Evolutionary conservation across 106 monocot genomes (phyloP), one percentile per base, ranked within the genome.

Genomic region (Apostasia ramifera): DNA sequence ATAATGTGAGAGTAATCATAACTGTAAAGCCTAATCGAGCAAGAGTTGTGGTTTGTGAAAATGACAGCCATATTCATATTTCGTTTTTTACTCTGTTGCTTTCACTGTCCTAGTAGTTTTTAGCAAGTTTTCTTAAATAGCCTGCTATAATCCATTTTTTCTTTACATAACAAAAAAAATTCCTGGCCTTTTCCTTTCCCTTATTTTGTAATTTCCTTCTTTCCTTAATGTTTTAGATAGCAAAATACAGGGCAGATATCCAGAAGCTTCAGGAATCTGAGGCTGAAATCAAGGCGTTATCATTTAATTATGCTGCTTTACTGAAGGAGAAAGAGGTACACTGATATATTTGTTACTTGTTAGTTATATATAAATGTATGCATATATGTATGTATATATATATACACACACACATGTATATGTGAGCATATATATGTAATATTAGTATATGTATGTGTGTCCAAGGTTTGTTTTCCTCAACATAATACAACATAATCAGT

Each of bases 301-400:
- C 91, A 47, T 77, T 86, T 66, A 91, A 84, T 67, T 95, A 95
- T 79, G 91, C 86, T 59, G 79, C 95, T 66, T 81, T 91, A 40
- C 80, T 95, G 71, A 95, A 91, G 74, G 88, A 95, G 78, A 95
- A 95, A 80, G 95, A 95, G 88, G 95, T 95, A 72, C 15, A 42
- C 53, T 71, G 3, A 10, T 44, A 63, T 9, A 61, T 1, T 42
- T 40, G 26, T 26, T 26, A 26, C 26, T 26, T 26, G 26, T 26
- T 26, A 26, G 26, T 26, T 26, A 26, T 26, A 26, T 26, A 26
- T 26, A 26, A 26, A 26, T 26, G 26, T 26, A 26, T 26, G 26
- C 26, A 26, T 26, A 26, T 26, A 26, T 26, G 26, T 26, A 26
- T 26, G 26, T 26, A 26, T 26, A 26, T 26, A 26, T 26, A 26